Percentiles rank a stretch among this genome's conserved stretches.
Evolutionary conservation across 306 rosid species (phyloP).

Genomic region (Macrotyloma uniflorum): DNA sequence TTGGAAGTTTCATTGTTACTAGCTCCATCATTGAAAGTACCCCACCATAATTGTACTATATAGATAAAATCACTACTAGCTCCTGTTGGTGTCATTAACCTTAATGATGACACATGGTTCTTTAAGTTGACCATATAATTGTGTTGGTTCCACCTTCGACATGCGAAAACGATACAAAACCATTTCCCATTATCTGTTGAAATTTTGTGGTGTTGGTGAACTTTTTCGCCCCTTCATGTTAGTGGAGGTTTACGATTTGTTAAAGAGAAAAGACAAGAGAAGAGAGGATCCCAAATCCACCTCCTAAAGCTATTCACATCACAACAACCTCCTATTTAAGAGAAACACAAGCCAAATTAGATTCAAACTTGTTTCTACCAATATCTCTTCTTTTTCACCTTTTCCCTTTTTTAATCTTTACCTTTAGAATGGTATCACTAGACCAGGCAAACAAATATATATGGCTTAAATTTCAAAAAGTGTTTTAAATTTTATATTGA

Average conservation of each 20-base stretch:
- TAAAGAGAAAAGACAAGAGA: slow-evolving; percentile 20
- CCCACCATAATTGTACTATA: slow-evolving; percentile 37
- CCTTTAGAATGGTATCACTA: neutral
- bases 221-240: slow-evolving; percentile 6
- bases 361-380: neutral
- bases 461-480: neutral
- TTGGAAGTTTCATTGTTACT: slow-evolving; percentile 34
- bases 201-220: slow-evolving; percentile 26
- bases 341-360: slow-evolving; percentile 25
- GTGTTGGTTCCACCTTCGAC: slow-evolving; percentile 50
- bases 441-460: neutral
- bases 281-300: slow-evolving; percentile 30
- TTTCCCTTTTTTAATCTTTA: too few species aligned
- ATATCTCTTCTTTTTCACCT: too few species aligned
- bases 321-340: neutral
- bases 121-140: slow-evolving; percentile 34
- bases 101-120: slow-evolving; percentile 21
- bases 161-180: slow-evolving; percentile 38
- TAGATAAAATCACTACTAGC: slow-evolving; percentile 31
- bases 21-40: slow-evolving; percentile 34
- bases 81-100: slow-evolving; percentile 14
- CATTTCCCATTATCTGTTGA: slow-evolving; percentile 25
- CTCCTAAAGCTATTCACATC: slow-evolving; percentile 9
- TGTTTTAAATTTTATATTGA: neutral
- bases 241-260: slow-evolving; percentile 29